Evolutionary conservation across 1,284 basidiomycete genomes (phyloP).

Genomic region (Ustilago loliicola): DNA sequence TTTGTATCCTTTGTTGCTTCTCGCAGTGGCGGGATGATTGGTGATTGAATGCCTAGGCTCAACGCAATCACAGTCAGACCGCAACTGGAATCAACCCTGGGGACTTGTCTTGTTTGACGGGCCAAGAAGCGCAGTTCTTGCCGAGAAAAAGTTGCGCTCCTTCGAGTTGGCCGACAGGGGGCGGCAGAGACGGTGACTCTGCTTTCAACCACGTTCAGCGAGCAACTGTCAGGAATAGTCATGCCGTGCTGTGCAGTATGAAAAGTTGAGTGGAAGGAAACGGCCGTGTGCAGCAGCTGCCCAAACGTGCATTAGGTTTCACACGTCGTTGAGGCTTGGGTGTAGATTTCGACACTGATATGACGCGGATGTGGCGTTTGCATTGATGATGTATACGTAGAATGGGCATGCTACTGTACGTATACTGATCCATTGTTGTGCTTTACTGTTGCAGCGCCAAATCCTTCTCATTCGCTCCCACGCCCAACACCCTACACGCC

Average conservation of each 20-base stretch:
- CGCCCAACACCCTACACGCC: slow-evolving; percentile 71
- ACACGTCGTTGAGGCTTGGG: slow-evolving; percentile 10
- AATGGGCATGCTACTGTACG: background rate
- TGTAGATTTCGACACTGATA: slow-evolving; percentile 28
- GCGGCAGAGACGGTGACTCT: background rate
- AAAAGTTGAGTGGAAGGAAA: background rate
- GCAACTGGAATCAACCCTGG: background rate
- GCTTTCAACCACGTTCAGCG: slow-evolving; percentile 12
- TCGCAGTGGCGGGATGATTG: slow-evolving; percentile 4
- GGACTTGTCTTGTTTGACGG: background rate
- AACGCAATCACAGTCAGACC: background rate
- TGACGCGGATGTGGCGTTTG: slow-evolving; percentile 46
- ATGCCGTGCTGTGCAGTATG: background rate
- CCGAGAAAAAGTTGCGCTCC: background rate
- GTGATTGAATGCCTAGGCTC: background rate
- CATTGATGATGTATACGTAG: background rate
- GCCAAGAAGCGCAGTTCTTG: background rate
- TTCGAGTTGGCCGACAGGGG: slow-evolving; percentile 13
- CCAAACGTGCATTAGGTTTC: slow-evolving; percentile 10
- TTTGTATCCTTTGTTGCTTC: slow-evolving; percentile 9
- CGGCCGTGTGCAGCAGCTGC: slow-evolving; percentile 8
- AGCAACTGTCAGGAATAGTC: background rate
- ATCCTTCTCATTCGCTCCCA: slow-evolving; percentile 61
- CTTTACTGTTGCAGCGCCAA: slow-evolving; percentile 37
- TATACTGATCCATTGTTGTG: background rate